A percentile compares a stretch with the other conserved stretches of the same genome.
Conservation (phyloP, 2,329 filamentous ascomycete genomes). For the Bipolaris zeicola region DNA sequence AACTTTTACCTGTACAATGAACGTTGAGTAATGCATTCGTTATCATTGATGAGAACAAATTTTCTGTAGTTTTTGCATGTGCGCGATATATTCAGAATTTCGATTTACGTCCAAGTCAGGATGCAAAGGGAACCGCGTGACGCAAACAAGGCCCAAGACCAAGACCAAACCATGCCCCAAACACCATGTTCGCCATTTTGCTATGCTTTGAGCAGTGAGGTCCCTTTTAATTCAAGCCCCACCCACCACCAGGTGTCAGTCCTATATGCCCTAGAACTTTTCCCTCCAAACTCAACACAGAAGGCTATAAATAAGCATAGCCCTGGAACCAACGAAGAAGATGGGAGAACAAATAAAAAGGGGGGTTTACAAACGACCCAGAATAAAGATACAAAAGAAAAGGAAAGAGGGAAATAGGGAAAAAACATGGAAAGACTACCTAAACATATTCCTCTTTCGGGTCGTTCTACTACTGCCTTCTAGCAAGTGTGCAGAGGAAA, state of each 20-base stretch:
- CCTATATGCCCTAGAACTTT: too few species aligned
- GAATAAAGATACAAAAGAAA: not conserved
- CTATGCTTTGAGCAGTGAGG: too few species aligned
- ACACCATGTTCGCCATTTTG: too few species aligned
- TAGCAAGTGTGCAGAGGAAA: conserved; percentile 8
- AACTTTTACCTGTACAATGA: not conserved
- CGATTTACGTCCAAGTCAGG: too few species aligned
- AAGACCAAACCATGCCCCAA: too few species aligned
- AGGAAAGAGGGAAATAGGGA: not conserved
- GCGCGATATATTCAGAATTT: not conserved
- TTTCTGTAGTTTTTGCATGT: not conserved
- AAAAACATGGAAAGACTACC: conserved; percentile 8
- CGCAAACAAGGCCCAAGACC: too few species aligned
- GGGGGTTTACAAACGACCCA: not conserved
- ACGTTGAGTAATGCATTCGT: conserved; percentile 9
- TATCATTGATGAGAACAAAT: not conserved
- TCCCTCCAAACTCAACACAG: too few species aligned
- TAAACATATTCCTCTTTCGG: conserved; percentile 27
- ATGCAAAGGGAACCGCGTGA: too few species aligned
- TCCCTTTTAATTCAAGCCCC: too few species aligned
- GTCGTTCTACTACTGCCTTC: conserved; percentile 25
- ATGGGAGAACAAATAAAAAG: not conserved
- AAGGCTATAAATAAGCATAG: too few species aligned
- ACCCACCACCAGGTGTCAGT: too few species aligned
- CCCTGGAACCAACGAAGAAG: not conserved